Conservation (phyloP, 345 rosid species). For the Geranium brycei region DNA sequence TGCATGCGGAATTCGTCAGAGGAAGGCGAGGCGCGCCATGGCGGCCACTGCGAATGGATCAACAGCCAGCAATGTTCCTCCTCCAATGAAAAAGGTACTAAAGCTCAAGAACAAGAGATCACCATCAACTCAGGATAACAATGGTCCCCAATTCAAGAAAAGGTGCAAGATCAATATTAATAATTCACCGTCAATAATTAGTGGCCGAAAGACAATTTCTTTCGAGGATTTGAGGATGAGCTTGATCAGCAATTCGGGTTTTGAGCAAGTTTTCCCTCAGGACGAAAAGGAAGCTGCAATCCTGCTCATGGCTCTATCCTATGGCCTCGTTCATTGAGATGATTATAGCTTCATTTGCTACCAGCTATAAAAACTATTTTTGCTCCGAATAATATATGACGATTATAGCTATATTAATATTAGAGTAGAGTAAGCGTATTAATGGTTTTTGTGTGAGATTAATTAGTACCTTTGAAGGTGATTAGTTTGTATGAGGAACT, state of each 20-base stretch:
- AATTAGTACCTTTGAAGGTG: no score
- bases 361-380: no score
- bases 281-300: conserved; percentile 96
- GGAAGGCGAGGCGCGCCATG: conserved; percentile 72
- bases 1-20: conserved; percentile 87
- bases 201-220: conserved; percentile 34
- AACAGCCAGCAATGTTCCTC: conserved; percentile 8
- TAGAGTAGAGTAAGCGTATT: no score
- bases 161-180: conserved; percentile 18
- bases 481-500: no score
- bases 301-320: conserved; percentile 84
- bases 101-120: conserved; percentile 26
- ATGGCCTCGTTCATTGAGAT: conserved; percentile 66
- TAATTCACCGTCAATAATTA: background rate
- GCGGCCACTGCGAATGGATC: conserved; percentile 38
- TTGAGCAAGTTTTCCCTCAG: conserved; percentile 72
- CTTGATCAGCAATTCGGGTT: conserved; percentile 58
- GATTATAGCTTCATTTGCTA: conserved; percentile 5
- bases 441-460: no score
- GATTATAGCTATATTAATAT: conserved; percentile 1
- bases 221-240: conserved; percentile 61
- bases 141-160: conserved; percentile 28
- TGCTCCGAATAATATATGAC: background rate
- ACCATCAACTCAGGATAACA: conserved; percentile 8
- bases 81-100: conserved; percentile 16